Percentiles rank a stretch among this genome's conserved stretches.
These are phyloP conservation scores for Fusarium fujikuroi DNA, from an alignment of 2,329 filamentous ascomycete genomes.

Conservation along the genomic window DNA sequence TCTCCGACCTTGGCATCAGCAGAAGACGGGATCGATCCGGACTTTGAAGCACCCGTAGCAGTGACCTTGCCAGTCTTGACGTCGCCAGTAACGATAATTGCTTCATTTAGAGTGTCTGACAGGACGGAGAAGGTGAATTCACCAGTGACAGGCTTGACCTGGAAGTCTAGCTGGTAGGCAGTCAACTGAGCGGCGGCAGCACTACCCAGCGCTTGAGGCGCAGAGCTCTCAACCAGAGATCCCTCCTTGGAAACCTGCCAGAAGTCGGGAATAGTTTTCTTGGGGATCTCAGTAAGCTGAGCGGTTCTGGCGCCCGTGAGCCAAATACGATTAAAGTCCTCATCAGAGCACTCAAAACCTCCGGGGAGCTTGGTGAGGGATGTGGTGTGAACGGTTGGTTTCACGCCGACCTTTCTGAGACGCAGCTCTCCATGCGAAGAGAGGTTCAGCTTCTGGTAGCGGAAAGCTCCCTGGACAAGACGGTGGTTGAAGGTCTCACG, in stretches of 20 bases:
- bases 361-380: neutral
- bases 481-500: neutral
- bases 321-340: neutral
- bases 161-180: neutral
- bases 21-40: rapidly evolving
- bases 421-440: neutral
- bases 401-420: neutral
- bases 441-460: neutral
- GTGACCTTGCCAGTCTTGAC: neutral
- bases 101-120: neutral
- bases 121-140: neutral
- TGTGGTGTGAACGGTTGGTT: neutral
- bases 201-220: neutral
- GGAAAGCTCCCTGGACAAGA: slow-evolving; percentile 1
- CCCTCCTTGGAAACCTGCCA: neutral
- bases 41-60: neutral
- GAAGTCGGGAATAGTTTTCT: neutral
- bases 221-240: neutral
- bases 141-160: neutral
- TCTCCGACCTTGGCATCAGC: neutral
- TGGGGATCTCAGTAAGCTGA: neutral
- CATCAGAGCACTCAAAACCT: neutral
- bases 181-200: neutral
- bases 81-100: neutral
- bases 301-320: neutral